Evolutionary conservation across 306 rosid species (phyloP).

Genomic region (Fragaria iinumae): DNA sequence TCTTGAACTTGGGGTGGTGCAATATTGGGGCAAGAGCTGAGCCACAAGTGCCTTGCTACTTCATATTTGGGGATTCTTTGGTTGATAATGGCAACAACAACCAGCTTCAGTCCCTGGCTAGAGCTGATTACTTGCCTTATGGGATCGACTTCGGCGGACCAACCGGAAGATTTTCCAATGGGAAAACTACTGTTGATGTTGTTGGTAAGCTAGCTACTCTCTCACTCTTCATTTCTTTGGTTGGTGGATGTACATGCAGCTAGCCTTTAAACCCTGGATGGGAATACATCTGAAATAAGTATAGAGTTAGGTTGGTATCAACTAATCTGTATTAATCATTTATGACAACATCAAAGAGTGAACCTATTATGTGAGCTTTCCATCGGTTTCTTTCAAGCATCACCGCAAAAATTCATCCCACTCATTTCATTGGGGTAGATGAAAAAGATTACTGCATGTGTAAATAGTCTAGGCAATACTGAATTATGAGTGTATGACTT

Average conservation of each 20-base stretch:
- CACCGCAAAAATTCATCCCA: background rate
- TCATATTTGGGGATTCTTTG: constrained; percentile 89
- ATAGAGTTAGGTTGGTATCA: background rate
- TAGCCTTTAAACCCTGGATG: background rate
- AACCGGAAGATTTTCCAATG: constrained; percentile 86
- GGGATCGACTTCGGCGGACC: constrained; percentile 84
- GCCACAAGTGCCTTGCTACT: constrained; percentile 80
- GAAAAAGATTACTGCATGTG: background rate
- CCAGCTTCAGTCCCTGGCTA: constrained; percentile 68
- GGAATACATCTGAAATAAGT: background rate
- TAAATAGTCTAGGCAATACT: background rate
- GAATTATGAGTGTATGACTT: background rate
- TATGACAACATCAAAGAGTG: background rate
- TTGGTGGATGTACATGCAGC: background rate
- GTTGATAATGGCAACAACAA: constrained; percentile 92
- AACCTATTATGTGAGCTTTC: background rate
- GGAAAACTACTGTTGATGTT: constrained; percentile 74
- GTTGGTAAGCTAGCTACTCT: constrained; percentile 56
- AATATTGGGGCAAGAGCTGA: constrained; percentile 35
- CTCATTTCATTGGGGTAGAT: background rate
- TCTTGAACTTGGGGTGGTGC: constrained; percentile 28
- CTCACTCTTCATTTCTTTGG: background rate
- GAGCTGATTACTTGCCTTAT: constrained; percentile 75
- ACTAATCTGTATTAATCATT: background rate
- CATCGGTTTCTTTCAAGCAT: background rate